These are phyloP conservation scores for Mucor sp. DNA, from an alignment of 371 early-diverging fungal genomes.

Conservation along the genomic window DNA sequence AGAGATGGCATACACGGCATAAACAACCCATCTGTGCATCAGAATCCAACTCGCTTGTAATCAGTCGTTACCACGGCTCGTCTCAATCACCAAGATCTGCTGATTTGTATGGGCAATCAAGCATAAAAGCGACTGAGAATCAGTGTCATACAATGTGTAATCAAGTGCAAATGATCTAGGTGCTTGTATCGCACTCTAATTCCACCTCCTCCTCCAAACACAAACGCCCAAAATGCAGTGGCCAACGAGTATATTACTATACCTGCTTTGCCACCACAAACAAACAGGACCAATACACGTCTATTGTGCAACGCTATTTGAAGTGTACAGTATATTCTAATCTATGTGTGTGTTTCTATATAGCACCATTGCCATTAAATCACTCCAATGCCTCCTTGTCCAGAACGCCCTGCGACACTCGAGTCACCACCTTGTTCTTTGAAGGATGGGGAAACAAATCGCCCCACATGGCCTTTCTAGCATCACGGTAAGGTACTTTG, in stretches of 20 bases:
- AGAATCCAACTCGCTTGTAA: not conserved
- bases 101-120: not conserved
- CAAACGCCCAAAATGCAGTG: not conserved
- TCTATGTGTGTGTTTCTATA: not conserved
- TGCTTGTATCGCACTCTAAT: not conserved
- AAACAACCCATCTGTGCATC: not conserved
- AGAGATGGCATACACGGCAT: not conserved
- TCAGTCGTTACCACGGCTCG: not conserved
- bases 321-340: too few species aligned
- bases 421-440: conserved; percentile 55
- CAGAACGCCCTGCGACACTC: conserved; percentile 15
- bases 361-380: too few species aligned
- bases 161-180: not conserved
- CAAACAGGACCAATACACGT: too few species aligned
- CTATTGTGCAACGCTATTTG: not conserved
- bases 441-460: conserved; percentile 80
- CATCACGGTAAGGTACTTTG: conserved; percentile 76
- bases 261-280: too few species aligned
- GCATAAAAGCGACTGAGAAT: not conserved
- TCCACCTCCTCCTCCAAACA: not conserved
- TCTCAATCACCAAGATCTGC: not conserved
- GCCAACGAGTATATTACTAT: not conserved
- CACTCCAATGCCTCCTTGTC: not conserved
- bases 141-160: not conserved
- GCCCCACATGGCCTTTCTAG: conserved; percentile 81